Evolutionary conservation across 2,329 filamentous ascomycete species (phyloP).

Genomic region (Diaporthe eres): DNA sequence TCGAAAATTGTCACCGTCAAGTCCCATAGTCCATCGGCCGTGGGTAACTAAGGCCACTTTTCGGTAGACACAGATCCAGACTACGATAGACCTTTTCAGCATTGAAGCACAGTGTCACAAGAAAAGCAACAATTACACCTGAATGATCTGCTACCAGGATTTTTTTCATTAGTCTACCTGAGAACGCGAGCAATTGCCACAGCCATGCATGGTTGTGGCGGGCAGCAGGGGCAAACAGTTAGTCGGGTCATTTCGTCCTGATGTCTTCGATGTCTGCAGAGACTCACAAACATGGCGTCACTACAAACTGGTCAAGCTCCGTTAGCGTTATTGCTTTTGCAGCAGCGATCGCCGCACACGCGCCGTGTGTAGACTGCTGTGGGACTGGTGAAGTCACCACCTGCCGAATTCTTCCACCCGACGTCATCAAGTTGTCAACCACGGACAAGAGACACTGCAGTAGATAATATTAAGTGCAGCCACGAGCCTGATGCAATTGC

Average conservation of each 20-base stretch:
- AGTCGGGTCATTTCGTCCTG: conserved; percentile 1
- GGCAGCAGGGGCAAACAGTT: too few species aligned
- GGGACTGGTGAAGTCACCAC: conserved; percentile 35
- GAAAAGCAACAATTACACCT: neutral
- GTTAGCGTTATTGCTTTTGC: conserved; percentile 11
- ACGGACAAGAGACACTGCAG: neutral
- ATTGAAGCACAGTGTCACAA: neutral
- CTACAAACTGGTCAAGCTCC: neutral
- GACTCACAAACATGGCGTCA: conserved; percentile 18
- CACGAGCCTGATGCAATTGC: neutral
- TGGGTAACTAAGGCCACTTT: neutral
- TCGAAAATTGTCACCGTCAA: neutral
- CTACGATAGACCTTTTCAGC: neutral
- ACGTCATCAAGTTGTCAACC: conserved; percentile 24
- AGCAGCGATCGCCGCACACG: conserved; percentile 1
- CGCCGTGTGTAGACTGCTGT: neutral
- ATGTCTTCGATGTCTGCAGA: neutral
- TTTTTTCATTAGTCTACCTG: neutral
- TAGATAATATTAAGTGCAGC: neutral
- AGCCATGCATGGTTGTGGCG: neutral
- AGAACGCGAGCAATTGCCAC: neutral
- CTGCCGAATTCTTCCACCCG: neutral
- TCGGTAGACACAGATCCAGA: too few species aligned
- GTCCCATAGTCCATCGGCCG: neutral
- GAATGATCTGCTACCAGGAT: neutral